Percentiles rank a stretch among this genome's conserved stretches.
Conservation (phyloP, 2,329 filamentous ascomycete genomes). For the Aspergillus proliferans region DNA sequence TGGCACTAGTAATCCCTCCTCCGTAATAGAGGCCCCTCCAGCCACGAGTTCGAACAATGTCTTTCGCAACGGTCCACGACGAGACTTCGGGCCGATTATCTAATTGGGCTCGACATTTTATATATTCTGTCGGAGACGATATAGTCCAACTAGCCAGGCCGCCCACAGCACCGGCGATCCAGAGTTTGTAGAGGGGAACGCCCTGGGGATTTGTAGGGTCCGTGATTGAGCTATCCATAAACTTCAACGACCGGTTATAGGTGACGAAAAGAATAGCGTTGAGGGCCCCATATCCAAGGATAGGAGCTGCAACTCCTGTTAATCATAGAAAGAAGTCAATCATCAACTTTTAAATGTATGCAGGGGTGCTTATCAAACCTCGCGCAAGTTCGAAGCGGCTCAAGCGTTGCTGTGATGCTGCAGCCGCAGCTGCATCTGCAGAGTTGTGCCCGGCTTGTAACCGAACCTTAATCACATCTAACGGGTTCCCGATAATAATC, state of each 20-base stretch:
- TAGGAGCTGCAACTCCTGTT: slow-evolving; percentile 71
- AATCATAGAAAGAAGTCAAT: neutral
- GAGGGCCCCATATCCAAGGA: slow-evolving; percentile 82
- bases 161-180: slow-evolving; percentile 71
- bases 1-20: slow-evolving; percentile 70
- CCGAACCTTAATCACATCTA: slow-evolving; percentile 73
- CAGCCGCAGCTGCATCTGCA: slow-evolving; percentile 12
- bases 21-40: slow-evolving; percentile 72
- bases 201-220: slow-evolving; percentile 40
- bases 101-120: slow-evolving; percentile 87
- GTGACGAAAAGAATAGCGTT: slow-evolving; percentile 86
- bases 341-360: neutral
- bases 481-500: slow-evolving; percentile 82
- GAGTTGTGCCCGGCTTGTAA: slow-evolving; percentile 59
- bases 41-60: slow-evolving; percentile 55
- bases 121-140: slow-evolving; percentile 79
- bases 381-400: slow-evolving; percentile 35
- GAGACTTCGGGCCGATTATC: slow-evolving; percentile 42
- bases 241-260: slow-evolving; percentile 74
- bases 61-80: slow-evolving; percentile 58
- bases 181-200: slow-evolving; percentile 60
- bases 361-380: slow-evolving; percentile 21
- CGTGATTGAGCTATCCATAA: slow-evolving; percentile 45
- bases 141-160: slow-evolving; percentile 81
- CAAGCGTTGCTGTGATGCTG: slow-evolving; percentile 15